Conservation (phyloP, 1,284 basidiomycete species). For the Cystobasidium pallidum region DNA sequence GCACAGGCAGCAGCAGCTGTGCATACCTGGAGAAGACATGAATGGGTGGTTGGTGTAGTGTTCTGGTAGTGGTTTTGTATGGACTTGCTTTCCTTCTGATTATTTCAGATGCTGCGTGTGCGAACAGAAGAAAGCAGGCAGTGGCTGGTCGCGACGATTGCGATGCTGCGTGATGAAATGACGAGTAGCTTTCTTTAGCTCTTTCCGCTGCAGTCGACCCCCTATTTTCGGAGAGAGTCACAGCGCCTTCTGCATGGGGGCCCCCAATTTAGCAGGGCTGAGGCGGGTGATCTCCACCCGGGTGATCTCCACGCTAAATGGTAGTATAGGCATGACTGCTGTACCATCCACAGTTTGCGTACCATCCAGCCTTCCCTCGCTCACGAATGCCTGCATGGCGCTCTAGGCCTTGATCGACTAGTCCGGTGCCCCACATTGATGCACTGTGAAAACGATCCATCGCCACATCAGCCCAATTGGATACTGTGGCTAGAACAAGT, state of each 20-base stretch:
- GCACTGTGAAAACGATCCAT: too few relatives aligned
- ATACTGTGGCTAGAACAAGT: too few relatives aligned
- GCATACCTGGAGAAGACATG: conserved; percentile 38
- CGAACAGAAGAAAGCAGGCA: conserved; percentile 7
- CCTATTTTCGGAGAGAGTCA: background rate
- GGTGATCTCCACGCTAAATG: background rate
- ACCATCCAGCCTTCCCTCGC: conserved; percentile 14
- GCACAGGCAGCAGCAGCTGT: too few relatives aligned
- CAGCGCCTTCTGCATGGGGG: background rate
- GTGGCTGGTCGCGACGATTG: background rate
- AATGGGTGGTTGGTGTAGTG: background rate
- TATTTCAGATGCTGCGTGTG: background rate
- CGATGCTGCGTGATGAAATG: background rate
- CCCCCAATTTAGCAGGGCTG: conserved; percentile 6
- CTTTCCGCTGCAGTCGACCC: background rate
- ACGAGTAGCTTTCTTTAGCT: conserved; percentile 10
- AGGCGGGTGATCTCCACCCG: too few relatives aligned
- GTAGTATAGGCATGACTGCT: too few relatives aligned
- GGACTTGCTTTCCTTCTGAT: background rate
- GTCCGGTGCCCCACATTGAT: conserved; percentile 1
- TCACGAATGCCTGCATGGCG: conserved; percentile 9
- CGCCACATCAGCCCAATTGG: too few relatives aligned
- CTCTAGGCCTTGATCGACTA: conserved; percentile 3
- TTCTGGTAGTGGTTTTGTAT: background rate
- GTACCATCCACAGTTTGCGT: too few relatives aligned